A percentile compares a stretch with the other conserved stretches of the same genome.
Conservation (phyloP, 192 early-diverging fungal genomes). For the Cetraspora pellucida region DNA sequence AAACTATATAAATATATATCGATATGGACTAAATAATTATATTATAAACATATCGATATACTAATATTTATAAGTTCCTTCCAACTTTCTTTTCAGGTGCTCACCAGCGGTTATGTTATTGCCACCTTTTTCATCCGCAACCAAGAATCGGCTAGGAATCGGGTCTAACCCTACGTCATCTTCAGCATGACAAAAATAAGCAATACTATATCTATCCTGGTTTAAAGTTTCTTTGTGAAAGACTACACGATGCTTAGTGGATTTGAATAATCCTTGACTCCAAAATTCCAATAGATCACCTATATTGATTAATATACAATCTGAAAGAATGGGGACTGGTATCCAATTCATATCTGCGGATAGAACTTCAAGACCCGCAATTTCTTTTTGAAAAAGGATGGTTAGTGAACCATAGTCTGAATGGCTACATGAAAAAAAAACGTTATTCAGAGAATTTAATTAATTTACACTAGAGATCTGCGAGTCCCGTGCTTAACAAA, state of each 20-base stretch:
- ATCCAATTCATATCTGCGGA: conserved; percentile 52
- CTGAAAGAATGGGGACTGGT: conserved; percentile 58
- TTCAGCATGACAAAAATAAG: conserved; percentile 64
- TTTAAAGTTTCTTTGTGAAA: conserved; percentile 54
- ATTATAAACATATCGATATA: too few relatives aligned
- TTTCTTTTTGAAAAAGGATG: conserved; percentile 66
- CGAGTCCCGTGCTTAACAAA: too few relatives aligned
- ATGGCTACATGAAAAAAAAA: conserved; percentile 38
- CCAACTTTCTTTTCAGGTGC: conserved; percentile 7
- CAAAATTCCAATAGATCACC: conserved; percentile 66
- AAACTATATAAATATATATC: too few relatives aligned
- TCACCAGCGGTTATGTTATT: conserved; percentile 22
- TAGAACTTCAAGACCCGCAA: conserved; percentile 61
- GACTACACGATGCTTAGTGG: conserved; percentile 62
- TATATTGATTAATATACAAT: conserved; percentile 63
- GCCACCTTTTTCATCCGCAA: not conserved
- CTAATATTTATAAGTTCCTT: conserved; percentile 17
- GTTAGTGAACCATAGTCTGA: conserved; percentile 74
- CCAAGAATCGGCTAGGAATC: conserved; percentile 42
- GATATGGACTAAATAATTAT: too few relatives aligned
- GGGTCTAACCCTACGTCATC: conserved; percentile 49
- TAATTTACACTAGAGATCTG: too few relatives aligned
- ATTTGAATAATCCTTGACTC: conserved; percentile 62
- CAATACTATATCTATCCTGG: conserved; percentile 61
- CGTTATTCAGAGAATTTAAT: not conserved